Evolutionary conservation across 805 yeast genomes (phyloP).

Genomic region (Isabelozyma gotoi): DNA sequence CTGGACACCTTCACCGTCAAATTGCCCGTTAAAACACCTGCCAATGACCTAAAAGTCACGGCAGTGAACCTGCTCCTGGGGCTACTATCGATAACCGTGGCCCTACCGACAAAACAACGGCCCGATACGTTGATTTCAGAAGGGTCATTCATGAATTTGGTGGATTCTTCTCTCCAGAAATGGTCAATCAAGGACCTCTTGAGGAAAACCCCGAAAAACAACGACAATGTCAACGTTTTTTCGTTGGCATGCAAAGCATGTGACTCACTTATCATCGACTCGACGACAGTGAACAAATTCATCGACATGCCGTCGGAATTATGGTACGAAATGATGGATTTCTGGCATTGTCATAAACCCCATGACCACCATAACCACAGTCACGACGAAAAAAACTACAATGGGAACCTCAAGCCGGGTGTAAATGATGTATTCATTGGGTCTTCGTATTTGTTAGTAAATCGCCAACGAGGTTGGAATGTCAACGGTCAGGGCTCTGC

Average conservation of each 20-base stretch:
- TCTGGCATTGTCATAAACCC: slow-evolving; percentile 96
- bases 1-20: neutral
- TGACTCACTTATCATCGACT: slow-evolving; percentile 21
- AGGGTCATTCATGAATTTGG: slow-evolving; percentile 8
- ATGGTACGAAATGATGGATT: slow-evolving; percentile 95
- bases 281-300: slow-evolving; percentile 29
- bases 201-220: slow-evolving; percentile 27
- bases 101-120: neutral
- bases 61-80: neutral
- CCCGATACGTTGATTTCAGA: neutral
- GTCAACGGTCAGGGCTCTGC: slow-evolving; percentile 3
- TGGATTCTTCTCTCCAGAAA: slow-evolving; percentile 13
- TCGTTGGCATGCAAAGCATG: slow-evolving; percentile 34
- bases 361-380: slow-evolving; percentile 19
- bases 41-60: neutral
- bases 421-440: slow-evolving; percentile 51
- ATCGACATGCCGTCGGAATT: slow-evolving; percentile 83
- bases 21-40: neutral
- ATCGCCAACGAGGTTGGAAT: slow-evolving; percentile 14
- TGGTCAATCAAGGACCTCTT: slow-evolving; percentile 48
- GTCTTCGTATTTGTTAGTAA: slow-evolving; percentile 50
- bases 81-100: neutral
- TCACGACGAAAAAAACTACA: slow-evolving; percentile 28
- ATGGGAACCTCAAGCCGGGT: slow-evolving; percentile 46
- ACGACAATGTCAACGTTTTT: slow-evolving; percentile 19